phyloP scores from a whole-genome alignment of 805 yeast genomes.

The Ogataea trehalophila region DNA sequence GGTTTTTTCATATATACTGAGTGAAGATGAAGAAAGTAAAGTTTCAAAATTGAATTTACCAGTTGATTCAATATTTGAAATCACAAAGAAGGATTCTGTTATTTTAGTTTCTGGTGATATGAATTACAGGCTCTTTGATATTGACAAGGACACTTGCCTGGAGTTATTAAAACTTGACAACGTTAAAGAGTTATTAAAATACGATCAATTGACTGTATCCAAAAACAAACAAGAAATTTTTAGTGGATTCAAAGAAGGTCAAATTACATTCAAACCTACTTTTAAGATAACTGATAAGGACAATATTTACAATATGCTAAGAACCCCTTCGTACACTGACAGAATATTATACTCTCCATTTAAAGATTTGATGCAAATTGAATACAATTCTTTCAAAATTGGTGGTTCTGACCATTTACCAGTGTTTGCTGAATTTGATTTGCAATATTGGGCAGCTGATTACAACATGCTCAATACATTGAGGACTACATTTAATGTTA shows the following conservation, averaged over 20 bases:
- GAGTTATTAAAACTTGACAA: slow-evolving; percentile 22
- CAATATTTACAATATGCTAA: slow-evolving; percentile 28
- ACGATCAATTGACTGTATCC: slow-evolving; percentile 40
- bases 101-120: slow-evolving; percentile 49
- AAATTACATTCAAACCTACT: slow-evolving; percentile 48
- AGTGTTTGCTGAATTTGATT: slow-evolving; percentile 35
- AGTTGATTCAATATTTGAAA: slow-evolving; percentile 9
- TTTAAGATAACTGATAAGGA: slow-evolving; percentile 36
- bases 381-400: slow-evolving; percentile 21
- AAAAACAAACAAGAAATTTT: slow-evolving; percentile 33
- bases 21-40: slow-evolving; percentile 14
- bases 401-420: slow-evolving; percentile 53
- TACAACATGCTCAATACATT: slow-evolving; percentile 30
- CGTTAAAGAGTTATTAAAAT: slow-evolving; percentile 32
- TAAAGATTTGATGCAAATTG: slow-evolving; percentile 8
- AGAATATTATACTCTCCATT: slow-evolving; percentile 40
- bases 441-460: slow-evolving; percentile 34
- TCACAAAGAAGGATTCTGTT: slow-evolving; percentile 16
- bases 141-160: slow-evolving; percentile 11
- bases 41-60: slow-evolving; percentile 1
- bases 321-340: slow-evolving; percentile 59
- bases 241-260: slow-evolving; percentile 43
- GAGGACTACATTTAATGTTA: slow-evolving; percentile 33
- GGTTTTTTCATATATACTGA: slow-evolving; percentile 7
- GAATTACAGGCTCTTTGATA: slow-evolving; percentile 41